These are phyloP conservation scores for Bidens hawaiensis DNA, from an alignment of 140 eudicot genomes.

Conservation along the genomic window DNA sequence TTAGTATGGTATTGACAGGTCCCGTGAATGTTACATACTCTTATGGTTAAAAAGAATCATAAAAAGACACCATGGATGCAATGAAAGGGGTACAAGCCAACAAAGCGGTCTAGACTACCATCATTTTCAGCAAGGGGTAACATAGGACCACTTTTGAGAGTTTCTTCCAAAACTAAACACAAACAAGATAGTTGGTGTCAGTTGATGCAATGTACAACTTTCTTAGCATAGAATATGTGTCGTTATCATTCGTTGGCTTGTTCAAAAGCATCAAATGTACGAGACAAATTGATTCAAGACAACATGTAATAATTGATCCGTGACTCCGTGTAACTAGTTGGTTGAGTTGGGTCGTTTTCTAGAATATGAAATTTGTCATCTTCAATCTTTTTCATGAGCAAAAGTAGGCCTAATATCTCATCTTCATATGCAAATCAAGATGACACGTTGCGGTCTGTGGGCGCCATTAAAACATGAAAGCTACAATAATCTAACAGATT, in stretches of 20 bases:
- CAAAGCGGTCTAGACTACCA: background rate
- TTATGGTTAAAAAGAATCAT: too few species aligned
- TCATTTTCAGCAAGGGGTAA: background rate
- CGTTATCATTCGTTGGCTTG: slow-evolving; percentile 15
- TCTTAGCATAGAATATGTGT: background rate
- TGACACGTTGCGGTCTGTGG: slow-evolving; percentile 21
- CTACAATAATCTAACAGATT: slow-evolving; percentile 17
- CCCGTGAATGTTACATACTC: too few species aligned
- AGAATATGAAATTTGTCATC: slow-evolving; percentile 34
- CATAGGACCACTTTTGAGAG: slow-evolving; percentile 17
- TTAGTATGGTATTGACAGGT: too few species aligned
- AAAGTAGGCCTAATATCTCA: slow-evolving; percentile 20
- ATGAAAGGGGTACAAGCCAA: slow-evolving; percentile 4
- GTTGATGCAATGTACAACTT: slow-evolving; percentile 6
- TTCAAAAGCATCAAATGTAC: slow-evolving; percentile 7
- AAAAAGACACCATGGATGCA: too few species aligned
- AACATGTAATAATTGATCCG: slow-evolving; percentile 15
- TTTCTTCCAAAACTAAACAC: slow-evolving; percentile 15
- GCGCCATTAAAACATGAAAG: slow-evolving; percentile 23
- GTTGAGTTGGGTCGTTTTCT: slow-evolving; percentile 31
- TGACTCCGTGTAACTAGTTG: slow-evolving; percentile 18
- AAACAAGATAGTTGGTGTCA: slow-evolving; percentile 1
- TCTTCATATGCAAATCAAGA: slow-evolving; percentile 8
- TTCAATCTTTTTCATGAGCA: slow-evolving; percentile 15
- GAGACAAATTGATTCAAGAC: slow-evolving; percentile 4